Base-by-base conservation (phyloP, 2,329 filamentous ascomycete species). In the Penicillium sp. region DNA sequence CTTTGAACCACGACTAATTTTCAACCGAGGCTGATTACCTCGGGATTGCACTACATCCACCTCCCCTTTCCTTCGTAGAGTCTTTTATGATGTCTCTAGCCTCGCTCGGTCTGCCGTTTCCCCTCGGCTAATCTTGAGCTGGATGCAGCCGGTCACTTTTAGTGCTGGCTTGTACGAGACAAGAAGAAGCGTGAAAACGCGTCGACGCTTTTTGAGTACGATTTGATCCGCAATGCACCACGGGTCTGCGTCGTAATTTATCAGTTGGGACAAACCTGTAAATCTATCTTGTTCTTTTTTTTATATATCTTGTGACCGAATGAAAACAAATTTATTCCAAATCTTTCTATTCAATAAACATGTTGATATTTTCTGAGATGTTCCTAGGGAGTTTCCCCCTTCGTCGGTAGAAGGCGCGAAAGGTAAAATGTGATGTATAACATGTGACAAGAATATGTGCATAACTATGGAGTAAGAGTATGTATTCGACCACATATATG, bases 201-300 rank as follows among this genome's bases (percentile, higher is more conserved):
- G 42, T 68, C 75, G 75, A 78, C 71, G 76, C 75, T 80, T 61
- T 80, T 81, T 81, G 79, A 81, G 79, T 81, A 80, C 79, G 79
- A 69, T 76, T 71, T 65, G 72, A 70, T 75, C 71, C 63, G 69
- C 50, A 51, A 62, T 62, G 56, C 62, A 57, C 67, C 61, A 73
- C 70, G 71, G 74, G 67, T 71, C 69, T 64, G 46, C 60, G 71
- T 72, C 73, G 76, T 78, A 78, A 78, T 78, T 77, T 76, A 78
- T 78, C 72, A 63, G 72, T 78, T 71, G 75, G 67, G 62, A 78
- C 73, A 78, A 29, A 15, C 27, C 15, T 52, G 27, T 25, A 25
- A 29, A 27, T 17, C 5, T 13, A 8, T 15, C 23, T 42, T 23
- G 7, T 2, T 31, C 7, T 17, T 12, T 15, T 37, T 35, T 13